These are phyloP conservation scores for Eimeria brunetti DNA, from an alignment of 169 alveolate species.

Conservation along the genomic window DNA sequence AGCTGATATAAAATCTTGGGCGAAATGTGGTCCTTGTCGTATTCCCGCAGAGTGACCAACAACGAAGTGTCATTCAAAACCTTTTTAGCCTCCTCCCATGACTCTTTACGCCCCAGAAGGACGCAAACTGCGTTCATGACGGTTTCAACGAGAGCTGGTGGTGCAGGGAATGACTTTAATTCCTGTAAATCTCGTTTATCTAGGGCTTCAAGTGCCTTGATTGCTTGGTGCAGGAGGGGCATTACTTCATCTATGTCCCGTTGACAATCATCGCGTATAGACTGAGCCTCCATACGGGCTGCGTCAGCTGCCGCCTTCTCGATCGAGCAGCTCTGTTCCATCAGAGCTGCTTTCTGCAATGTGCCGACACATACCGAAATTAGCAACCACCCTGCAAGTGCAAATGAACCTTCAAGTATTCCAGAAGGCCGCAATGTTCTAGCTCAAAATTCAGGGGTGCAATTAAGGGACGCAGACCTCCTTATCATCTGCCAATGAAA, in stretches of 20 bases:
- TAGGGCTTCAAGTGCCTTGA: constrained; percentile 92
- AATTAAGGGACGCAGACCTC: constrained; percentile 74
- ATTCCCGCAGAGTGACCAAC: constrained; percentile 87
- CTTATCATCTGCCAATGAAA: constrained; percentile 82
- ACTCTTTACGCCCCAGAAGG: constrained; percentile 91
- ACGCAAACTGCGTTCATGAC: constrained; percentile 93
- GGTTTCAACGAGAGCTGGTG: constrained; percentile 91
- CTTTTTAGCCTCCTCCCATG: constrained; percentile 94
- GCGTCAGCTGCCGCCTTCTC: constrained; percentile 69
- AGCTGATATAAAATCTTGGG: constrained; percentile 87
- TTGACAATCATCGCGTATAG: constrained; percentile 82
- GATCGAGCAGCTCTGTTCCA: constrained; percentile 77
- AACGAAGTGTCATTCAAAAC: constrained; percentile 91
- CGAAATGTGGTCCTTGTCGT: constrained; percentile 90
- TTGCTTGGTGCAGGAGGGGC: constrained; percentile 94
- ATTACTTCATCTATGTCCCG: constrained; percentile 92
- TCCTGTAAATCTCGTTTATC: constrained; percentile 93
- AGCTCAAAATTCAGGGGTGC: neutral
- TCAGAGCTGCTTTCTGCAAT: constrained; percentile 74
- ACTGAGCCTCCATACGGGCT: constrained; percentile 59
- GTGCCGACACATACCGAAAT: constrained; percentile 57
- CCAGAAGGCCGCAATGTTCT: neutral
- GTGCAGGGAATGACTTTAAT: constrained; percentile 93
- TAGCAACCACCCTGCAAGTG: neutral
- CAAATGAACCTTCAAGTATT: neutral